Base-by-base conservation (phyloP, 768 basidiomycete genomes). In the Leccinum longicurvipes region DNA sequence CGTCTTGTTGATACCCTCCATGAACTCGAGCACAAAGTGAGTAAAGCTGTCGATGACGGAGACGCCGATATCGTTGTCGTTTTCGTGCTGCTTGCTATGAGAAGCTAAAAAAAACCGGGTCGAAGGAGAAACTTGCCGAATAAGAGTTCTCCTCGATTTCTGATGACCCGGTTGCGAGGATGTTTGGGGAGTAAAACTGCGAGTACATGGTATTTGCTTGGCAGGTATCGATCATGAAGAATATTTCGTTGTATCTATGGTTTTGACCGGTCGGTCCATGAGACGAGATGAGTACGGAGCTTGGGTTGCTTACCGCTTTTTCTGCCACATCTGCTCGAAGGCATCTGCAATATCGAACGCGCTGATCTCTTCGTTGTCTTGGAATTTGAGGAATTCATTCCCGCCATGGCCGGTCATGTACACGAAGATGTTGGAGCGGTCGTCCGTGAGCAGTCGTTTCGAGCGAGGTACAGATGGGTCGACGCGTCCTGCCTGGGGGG, bases 381-480 rank as follows among this genome's bases (percentile, higher is more conserved):
- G 97, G 71, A 99, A 98, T 71, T 99, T 98, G 67, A 99, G 83
- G 70, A 98, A 99, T 71, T 97, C 97, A 64, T 96, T 90, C 1
- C 97, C 97, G 12, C 97, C 97, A 63, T 98, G 97, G 0, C 97
- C 97, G 0, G 97, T 96, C 92, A 98, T 91, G 72, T 97, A 98
- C 19, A 99, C 85, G 67, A 98, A 98, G 57, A 99, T 79, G 65
- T 98, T 98, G 6, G 91, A 93, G 25, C 84, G 77, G 54, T 92
- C 88, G 64, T 99, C 95, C 1, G 92, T 88, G 39, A 97, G 77
- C 3, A 99, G 82, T 15, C 96, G 88, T 65, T 99, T 98, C 0
- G 91, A 93, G 9, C 93, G 86, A 4, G 96, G 95, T 3, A 93
- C 82, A 2, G 91, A 89, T 1, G 85, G 78, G 21, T 90, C 85